Evolutionary conservation across 352 stramenopile genomes (phyloP).

Genomic region (Phytophthora hibernalis): DNA sequence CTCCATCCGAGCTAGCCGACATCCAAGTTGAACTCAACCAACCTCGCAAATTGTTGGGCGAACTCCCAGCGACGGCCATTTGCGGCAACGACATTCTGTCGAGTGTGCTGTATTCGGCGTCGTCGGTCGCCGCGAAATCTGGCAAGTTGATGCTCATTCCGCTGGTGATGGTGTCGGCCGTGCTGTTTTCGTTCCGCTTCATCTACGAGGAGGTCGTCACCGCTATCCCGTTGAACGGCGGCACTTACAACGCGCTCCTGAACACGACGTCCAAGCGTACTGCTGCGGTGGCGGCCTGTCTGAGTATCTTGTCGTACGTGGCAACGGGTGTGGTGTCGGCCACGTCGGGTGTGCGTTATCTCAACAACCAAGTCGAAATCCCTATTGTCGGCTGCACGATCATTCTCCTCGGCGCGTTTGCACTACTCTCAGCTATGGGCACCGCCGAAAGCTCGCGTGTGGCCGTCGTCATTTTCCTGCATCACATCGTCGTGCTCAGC

Average conservation of each 20-base stretch:
- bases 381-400: slow-evolving; percentile 46
- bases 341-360: slow-evolving; percentile 81
- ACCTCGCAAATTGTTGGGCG: slow-evolving; percentile 42
- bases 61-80: slow-evolving; percentile 86
- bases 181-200: slow-evolving; percentile 66
- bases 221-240: slow-evolving; percentile 88
- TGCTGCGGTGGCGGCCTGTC: slow-evolving; percentile 78
- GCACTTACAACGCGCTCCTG: slow-evolving; percentile 90
- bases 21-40: slow-evolving; percentile 41
- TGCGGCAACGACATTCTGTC: slow-evolving; percentile 92
- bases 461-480: slow-evolving; percentile 84
- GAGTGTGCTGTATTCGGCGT: slow-evolving; percentile 76
- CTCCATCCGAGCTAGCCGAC: slow-evolving; percentile 32
- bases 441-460: slow-evolving; percentile 84
- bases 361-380: slow-evolving; percentile 71
- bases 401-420: slow-evolving; percentile 77
- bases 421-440: slow-evolving; percentile 68
- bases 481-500: slow-evolving; percentile 75
- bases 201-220: slow-evolving; percentile 91
- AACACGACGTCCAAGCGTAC: slow-evolving; percentile 90
- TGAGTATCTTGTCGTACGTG: slow-evolving; percentile 91
- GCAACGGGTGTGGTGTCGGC: slow-evolving; percentile 76
- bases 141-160: slow-evolving; percentile 85
- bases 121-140: slow-evolving; percentile 45
- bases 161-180: slow-evolving; percentile 71